Evolutionary conservation across 495 filamentous ascomycete genomes (phyloP).

Genomic region (Hyaloscypha bicolor): DNA sequence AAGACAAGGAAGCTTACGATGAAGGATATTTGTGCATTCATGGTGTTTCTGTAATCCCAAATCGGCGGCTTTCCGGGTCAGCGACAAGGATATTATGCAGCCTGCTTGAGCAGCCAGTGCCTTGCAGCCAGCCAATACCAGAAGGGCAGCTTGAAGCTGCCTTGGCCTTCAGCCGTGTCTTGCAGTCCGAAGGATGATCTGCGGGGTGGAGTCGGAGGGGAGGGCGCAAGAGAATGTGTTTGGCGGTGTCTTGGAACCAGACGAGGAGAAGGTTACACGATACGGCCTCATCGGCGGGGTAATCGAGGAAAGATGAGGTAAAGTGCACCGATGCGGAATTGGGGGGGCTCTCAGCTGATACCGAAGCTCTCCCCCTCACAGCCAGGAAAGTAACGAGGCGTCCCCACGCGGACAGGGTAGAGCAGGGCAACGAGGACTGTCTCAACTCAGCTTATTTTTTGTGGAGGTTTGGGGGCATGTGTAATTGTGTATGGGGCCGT

Average conservation of each 20-base stretch:
- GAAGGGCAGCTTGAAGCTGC: not conserved
- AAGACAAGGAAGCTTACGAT: conserved; percentile 44
- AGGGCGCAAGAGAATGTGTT: not conserved
- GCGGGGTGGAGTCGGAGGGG: not conserved
- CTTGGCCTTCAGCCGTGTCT: conserved; percentile 9
- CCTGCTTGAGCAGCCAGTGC: conserved; percentile 28
- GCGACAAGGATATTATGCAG: conserved; percentile 32
- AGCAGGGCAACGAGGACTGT: not conserved
- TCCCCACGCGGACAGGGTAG: not conserved
- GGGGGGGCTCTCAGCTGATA: conserved; percentile 15
- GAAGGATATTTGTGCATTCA: conserved; percentile 60
- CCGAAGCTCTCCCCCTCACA: not conserved
- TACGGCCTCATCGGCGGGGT: conserved; percentile 16
- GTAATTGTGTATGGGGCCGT: not conserved
- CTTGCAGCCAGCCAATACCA: conserved; percentile 30
- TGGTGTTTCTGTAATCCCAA: conserved; percentile 35
- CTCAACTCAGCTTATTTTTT: not conserved
- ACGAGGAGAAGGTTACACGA: not conserved
- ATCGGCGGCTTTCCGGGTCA: conserved; percentile 24
- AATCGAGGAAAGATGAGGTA: not conserved
- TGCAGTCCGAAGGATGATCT: not conserved
- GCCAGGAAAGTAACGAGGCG: not conserved
- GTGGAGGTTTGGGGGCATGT: not conserved
- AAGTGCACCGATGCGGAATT: not conserved
- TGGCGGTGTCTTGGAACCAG: conserved; percentile 8